A percentile compares a stretch with the other conserved stretches of the same genome.
phyloP scores from a whole-genome alignment of 2,329 filamentous ascomycete species.

The Microsporum canis region DNA sequence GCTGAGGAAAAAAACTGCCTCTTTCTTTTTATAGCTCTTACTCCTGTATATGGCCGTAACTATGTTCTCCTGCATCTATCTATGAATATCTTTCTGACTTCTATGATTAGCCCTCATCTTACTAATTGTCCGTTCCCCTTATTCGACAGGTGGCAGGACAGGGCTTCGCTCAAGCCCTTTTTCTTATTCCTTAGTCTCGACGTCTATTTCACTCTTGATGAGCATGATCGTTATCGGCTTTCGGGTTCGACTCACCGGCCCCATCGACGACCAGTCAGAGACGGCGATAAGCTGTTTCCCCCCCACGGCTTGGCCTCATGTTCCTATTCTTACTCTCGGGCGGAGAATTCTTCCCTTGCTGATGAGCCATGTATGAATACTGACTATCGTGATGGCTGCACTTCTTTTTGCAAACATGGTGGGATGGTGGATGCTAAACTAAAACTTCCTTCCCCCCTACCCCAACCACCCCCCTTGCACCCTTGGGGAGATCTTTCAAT shows the following conservation, averaged over 20 bases:
- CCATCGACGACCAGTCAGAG: neutral
- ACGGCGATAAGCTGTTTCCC: neutral
- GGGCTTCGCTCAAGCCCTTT: neutral
- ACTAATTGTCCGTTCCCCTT: neutral
- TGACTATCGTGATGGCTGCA: neutral
- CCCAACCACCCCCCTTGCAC: neutral
- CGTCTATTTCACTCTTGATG: neutral
- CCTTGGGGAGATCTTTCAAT: neutral
- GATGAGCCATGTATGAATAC: neutral
- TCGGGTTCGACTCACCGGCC: neutral
- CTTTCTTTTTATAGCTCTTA: neutral
- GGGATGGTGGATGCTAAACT: neutral
- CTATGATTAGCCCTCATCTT: neutral
- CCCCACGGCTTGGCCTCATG: neutral
- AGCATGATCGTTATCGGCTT: neutral
- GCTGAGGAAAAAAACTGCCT: neutral
- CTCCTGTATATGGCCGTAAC: neutral
- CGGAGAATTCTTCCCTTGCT: neutral
- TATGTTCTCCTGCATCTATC: too few relatives aligned
- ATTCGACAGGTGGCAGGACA: neutral
- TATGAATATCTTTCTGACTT: neutral
- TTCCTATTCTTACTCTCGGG: neutral
- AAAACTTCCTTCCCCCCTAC: neutral
- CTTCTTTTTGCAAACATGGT: neutral
- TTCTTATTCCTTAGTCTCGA: conserved; percentile 2